These are phyloP conservation scores for Claviceps cyperi DNA, from an alignment of 2,329 filamentous ascomycete genomes.

Conservation along the genomic window DNA sequence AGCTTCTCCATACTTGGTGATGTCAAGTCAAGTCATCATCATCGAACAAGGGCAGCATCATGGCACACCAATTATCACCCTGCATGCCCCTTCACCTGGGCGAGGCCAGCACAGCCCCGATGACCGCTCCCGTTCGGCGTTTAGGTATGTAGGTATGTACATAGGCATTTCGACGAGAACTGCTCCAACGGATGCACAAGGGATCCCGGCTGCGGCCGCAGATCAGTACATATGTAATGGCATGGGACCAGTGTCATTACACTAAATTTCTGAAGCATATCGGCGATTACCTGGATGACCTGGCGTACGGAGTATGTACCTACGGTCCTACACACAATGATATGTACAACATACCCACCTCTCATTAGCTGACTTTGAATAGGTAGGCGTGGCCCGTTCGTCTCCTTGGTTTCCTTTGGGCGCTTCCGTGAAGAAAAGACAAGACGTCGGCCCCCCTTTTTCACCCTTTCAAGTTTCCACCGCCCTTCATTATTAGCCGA, in stretches of 20 bases:
- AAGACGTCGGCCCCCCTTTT: neutral
- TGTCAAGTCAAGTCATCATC: neutral
- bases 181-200: neutral
- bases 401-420: too few species aligned
- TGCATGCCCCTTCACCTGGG: neutral
- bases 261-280: neutral
- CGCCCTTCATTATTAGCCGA: constrained; percentile 1
- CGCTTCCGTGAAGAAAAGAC: neutral
- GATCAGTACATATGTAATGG: neutral
- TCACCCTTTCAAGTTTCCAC: too few species aligned
- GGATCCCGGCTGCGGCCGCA: neutral
- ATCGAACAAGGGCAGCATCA: neutral
- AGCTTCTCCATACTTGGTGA: too few species aligned
- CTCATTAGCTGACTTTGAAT: too few species aligned
- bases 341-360: too few species aligned
- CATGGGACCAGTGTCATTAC: neutral
- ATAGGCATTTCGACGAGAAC: too few species aligned
- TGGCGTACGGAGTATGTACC: too few species aligned
- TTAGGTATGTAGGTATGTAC: too few species aligned
- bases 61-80: neutral
- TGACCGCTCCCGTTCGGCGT: neutral
- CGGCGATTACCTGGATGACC: constrained; percentile 1
- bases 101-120: neutral
- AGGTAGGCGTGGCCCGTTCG: neutral
- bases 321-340: too few species aligned